Evolutionary conservation across 2,329 filamentous ascomycete genomes (phyloP), one percentile per base, ranked within the genome.

Genomic region (Talaromyces sp.): DNA sequence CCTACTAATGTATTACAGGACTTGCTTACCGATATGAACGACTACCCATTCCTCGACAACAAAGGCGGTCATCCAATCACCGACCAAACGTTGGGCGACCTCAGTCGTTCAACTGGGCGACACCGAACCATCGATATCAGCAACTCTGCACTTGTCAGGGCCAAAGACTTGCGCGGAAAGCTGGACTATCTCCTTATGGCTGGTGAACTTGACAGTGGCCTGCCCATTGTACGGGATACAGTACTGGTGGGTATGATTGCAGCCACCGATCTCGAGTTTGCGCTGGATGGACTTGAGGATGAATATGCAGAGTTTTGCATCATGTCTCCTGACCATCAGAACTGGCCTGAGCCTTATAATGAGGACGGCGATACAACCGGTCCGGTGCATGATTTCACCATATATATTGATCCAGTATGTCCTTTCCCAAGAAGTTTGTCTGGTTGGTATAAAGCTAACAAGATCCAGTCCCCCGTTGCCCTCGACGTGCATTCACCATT

Each of bases 21-120:
- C 74, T 86, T 98, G 11, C 83, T 98, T 19, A 98, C 93, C 0
- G 93, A 95, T 75, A 94, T 99, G 90, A 98, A 99, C 77, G 91
- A 92, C 2, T 99, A 98, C 70, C 95, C 95, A 0, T 97, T 96
- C 80, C 85, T 99, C n/a, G 93, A 97, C 78, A 96, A 96, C 79
- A 98, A 97, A 77, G 61, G 54, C 19, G 87, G 93, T 68, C 93
- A 96, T 70, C 93, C 94, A 1, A 84, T 96, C 19, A 97, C 97
- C 76, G 96, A 93, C 0, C 89, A 91, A 0, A 91, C 96, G 63
- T 84, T 99, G 0, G 91, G 89, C 15, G 94, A 97, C 68, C 95
- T 99, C 64, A 89, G 94, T 0, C 88, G 91, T 1, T 88, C 89
- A 5, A 82, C 91, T 3, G 89, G 91, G 15, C 86, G 85, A 60